These are phyloP conservation scores for Thelonectria rubi DNA, from an alignment of 2,329 filamentous ascomycete genomes.

Conservation along the genomic window DNA sequence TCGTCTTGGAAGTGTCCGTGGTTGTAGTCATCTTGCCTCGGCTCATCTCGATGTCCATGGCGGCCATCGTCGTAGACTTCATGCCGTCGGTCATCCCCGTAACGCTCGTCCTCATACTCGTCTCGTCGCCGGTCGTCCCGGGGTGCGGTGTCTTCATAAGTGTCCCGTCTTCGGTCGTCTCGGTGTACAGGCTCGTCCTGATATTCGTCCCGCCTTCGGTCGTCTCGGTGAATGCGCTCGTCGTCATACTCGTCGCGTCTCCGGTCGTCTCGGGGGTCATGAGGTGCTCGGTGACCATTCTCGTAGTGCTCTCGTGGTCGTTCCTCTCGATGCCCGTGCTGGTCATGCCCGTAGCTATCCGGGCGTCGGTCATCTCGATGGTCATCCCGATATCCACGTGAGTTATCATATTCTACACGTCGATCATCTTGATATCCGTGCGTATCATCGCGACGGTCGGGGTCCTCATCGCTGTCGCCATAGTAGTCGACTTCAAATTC, in stretches of 20 bases:
- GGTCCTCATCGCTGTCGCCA: constrained; percentile 64
- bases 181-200: neutral
- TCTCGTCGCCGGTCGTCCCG: neutral
- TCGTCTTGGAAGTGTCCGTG: constrained; percentile 49
- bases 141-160: neutral
- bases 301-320: constrained; percentile 43
- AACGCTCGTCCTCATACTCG: constrained; percentile 36
- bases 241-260: constrained; percentile 39
- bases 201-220: neutral
- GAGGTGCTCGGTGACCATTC: constrained; percentile 38
- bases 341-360: constrained; percentile 41
- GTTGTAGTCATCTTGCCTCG: constrained; percentile 42
- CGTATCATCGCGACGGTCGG: constrained; percentile 41
- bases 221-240: neutral
- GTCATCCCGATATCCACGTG: constrained; percentile 47
- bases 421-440: constrained; percentile 43
- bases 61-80: constrained; percentile 43
- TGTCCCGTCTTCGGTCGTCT: neutral
- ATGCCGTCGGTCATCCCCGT: neutral
- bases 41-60: constrained; percentile 42
- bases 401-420: constrained; percentile 41
- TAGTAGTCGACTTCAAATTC: constrained; percentile 80
- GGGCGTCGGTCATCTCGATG: constrained; percentile 42
- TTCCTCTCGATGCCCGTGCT: constrained; percentile 51
- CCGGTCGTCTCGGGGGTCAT: constrained; percentile 42